Conservation (phyloP, 306 rosid species). For the Oemleria cerasiformis region DNA sequence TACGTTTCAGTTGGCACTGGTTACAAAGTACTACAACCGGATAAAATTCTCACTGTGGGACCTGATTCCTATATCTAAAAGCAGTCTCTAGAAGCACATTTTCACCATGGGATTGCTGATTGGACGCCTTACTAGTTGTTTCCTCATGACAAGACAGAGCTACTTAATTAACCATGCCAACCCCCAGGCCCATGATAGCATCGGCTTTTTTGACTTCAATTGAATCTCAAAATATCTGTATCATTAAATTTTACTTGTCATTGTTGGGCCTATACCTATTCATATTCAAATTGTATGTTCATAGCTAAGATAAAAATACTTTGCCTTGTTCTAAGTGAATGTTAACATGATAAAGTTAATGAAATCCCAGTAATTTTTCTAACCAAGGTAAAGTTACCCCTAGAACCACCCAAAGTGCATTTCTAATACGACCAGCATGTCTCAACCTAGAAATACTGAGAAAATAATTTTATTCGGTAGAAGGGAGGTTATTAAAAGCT, state of each 20-base stretch:
- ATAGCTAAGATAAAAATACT: not conserved
- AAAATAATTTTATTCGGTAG: not conserved
- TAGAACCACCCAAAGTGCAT: no score
- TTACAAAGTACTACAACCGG: not conserved
- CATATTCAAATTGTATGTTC: not conserved
- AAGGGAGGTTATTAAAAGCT: not conserved
- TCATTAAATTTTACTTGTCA: not conserved
- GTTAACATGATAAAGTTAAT: no score
- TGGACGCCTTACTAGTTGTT: not conserved
- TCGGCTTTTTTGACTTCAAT: no score
- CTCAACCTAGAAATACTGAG: no score
- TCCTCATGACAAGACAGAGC: not conserved
- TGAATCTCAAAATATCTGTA: no score
- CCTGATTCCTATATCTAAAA: not conserved
- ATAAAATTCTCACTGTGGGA: not conserved
- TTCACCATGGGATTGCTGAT: constrained; percentile 1
- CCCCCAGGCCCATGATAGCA: no score
- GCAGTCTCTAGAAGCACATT: not conserved
- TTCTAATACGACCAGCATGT: no score
- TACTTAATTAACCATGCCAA: not conserved
- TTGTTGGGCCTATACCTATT: not conserved
- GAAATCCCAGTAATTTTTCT: no score
- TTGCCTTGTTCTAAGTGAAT: no score
- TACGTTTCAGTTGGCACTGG: not conserved
- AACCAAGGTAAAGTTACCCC: no score